These are phyloP conservation scores for Coprinellus aureogranulatus DNA, from an alignment of 768 basidiomycete species.

Conservation along the genomic window DNA sequence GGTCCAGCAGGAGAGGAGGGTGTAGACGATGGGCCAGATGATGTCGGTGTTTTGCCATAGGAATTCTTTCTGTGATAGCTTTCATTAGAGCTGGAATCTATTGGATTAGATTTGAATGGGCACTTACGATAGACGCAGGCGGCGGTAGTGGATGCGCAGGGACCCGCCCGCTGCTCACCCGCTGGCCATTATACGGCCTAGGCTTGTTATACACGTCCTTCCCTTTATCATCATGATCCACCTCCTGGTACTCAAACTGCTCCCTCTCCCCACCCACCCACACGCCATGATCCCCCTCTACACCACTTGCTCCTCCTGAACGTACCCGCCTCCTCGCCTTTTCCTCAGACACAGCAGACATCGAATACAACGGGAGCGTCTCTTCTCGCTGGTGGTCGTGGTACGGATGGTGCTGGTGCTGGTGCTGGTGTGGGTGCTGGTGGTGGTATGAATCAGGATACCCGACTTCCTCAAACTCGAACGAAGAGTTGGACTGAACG, in stretches of 20 bases:
- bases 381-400: conserved; percentile 29
- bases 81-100: conserved; percentile 5
- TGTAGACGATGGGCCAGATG: conserved; percentile 80
- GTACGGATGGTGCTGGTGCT: not conserved
- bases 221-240: conserved; percentile 50
- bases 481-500: conserved; percentile 46
- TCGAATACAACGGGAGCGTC: conserved; percentile 49
- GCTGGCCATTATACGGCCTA: conserved; percentile 30
- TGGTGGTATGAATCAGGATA: conserved; percentile 43
- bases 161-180: conserved; percentile 57
- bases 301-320: conserved; percentile 23
- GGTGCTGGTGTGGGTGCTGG: conserved; percentile 14
- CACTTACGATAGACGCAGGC: conserved; percentile 58
- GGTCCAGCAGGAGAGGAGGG: conserved; percentile 91
- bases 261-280: conserved; percentile 16
- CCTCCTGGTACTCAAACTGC: conserved; percentile 26
- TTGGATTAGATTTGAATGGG: conserved; percentile 16
- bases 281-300: conserved; percentile 41
- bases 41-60: conserved; percentile 77
- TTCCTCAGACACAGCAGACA: conserved; percentile 50
- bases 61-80: conserved; percentile 63
- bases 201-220: conserved; percentile 55
- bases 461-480: conserved; percentile 70
- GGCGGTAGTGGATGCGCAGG: conserved; percentile 64
- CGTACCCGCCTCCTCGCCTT: conserved; percentile 59